Evolutionary conservation across 768 basidiomycete genomes (phyloP), one percentile per base, ranked within the genome.

Genomic region (Pholiota molesta): DNA sequence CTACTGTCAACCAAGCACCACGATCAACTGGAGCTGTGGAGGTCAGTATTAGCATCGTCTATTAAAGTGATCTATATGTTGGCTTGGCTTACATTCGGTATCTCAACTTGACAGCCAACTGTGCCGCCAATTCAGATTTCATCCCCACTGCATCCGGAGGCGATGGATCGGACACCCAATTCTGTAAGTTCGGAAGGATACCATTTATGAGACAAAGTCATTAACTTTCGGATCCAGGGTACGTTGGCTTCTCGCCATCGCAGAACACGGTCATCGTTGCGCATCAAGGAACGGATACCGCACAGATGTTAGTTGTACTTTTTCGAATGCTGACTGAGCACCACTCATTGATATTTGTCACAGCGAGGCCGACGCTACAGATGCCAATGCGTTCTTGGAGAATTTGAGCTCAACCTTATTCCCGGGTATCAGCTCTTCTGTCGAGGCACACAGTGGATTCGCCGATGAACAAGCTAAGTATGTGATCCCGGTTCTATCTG

Each of bases 11-110:
- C 78, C 83, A 5, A 60, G 73, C 7, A 62, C 69, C 29, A 84
- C 82, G 6, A 56, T 78, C 44, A 69, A 74, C 28, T 87, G 86
- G 86, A 66, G 73, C 37, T 87, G 85, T 64, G 86, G 86, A 67
- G 62, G 85, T 83, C 63, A 58, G 79, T 59, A 14, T 1, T 56
- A n/a, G n/a, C n/a, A 54, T 31, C 31, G 31, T 37, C 35, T 5
- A 37, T 13, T 37, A 3, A 14, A 37, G 35, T 2, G 6, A 37
- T 3, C 14, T 21, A 33, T 45, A 45, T 11, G 45, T 21, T 21
- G 26, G n/a, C 19, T 21, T 5, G 26, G 35, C 49, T 59, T 19
- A 55, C 17, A 19, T 11, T 35, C 55, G 56, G 42, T 35, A 11
- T 62, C n/a, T 28, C 14, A 21, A 4, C 16, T 26, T 11, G 49